Evolutionary conservation across 768 basidiomycete species (phyloP).

Genomic region (Favolaschia claudopus): DNA sequence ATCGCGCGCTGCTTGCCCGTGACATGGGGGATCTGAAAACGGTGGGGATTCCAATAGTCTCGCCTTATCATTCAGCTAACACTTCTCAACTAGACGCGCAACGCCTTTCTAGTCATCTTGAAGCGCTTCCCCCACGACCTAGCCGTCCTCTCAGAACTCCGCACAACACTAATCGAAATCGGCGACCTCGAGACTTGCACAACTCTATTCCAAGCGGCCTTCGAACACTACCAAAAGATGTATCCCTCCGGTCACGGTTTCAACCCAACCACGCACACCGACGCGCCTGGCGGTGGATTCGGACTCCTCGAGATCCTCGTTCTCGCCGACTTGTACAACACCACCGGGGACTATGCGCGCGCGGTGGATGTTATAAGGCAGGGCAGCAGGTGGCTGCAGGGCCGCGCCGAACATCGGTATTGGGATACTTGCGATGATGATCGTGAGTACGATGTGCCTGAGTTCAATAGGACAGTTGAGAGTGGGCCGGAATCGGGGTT

Average conservation of each 20-base stretch:
- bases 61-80: not conserved
- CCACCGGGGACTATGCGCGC: conserved; percentile 68
- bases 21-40: conserved; percentile 76
- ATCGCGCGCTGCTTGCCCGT: conserved; percentile 83
- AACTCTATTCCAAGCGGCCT: conserved; percentile 74
- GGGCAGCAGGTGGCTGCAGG: conserved; percentile 92
- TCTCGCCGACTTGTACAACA: conserved; percentile 85
- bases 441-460: conserved; percentile 78
- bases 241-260: conserved; percentile 54
- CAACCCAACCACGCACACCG: conserved; percentile 35
- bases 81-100: conserved; percentile 54
- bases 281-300: conserved; percentile 60
- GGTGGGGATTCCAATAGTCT: conserved; percentile 45
- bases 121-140: conserved; percentile 83
- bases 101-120: conserved; percentile 73
- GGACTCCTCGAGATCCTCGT: conserved; percentile 77
- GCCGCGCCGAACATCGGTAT: conserved; percentile 70
- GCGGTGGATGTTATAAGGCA: conserved; percentile 74
- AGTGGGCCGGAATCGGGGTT: conserved; percentile 64
- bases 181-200: conserved; percentile 73
- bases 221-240: conserved; percentile 67
- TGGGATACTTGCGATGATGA: conserved; percentile 92
- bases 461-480: conserved; percentile 37
- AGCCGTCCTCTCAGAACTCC: conserved; percentile 79
- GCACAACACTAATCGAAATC: conserved; percentile 78